These are phyloP conservation scores for Sporothrix inflata DNA, from an alignment of 2,329 filamentous ascomycete genomes.

Conservation along the genomic window DNA sequence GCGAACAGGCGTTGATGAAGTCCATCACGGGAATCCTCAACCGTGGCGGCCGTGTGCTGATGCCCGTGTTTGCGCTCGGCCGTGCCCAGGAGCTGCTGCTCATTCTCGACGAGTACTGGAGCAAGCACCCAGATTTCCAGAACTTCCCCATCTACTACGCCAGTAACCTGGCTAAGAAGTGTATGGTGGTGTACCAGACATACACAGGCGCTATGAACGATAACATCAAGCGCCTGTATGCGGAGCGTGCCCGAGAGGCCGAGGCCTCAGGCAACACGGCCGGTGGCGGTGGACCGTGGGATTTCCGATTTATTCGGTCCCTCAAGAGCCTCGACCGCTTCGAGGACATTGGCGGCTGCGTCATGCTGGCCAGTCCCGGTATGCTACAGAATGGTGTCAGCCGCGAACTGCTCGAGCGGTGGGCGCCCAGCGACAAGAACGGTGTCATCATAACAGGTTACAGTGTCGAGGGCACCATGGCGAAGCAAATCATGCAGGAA, in stretches of 20 bases:
- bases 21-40: slow-evolving; percentile 90
- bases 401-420: slow-evolving; percentile 87
- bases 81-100: slow-evolving; percentile 91
- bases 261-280: slow-evolving; percentile 76
- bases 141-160: slow-evolving; percentile 97
- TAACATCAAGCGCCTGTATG: slow-evolving; percentile 95
- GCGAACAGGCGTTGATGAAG: slow-evolving; percentile 94
- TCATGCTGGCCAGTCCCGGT: slow-evolving; percentile 96
- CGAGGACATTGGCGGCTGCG: slow-evolving; percentile 91
- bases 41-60: slow-evolving; percentile 85
- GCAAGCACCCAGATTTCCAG: slow-evolving; percentile 82
- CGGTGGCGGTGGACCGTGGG: slow-evolving; percentile 87
- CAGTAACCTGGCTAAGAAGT: slow-evolving; percentile 90
- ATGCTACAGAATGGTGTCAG: slow-evolving; percentile 98
- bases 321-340: slow-evolving; percentile 93
- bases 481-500: slow-evolving; percentile 91
- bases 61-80: slow-evolving; percentile 94
- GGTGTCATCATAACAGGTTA: slow-evolving; percentile 99
- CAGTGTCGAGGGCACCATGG: slow-evolving; percentile 98
- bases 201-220: slow-evolving; percentile 99
- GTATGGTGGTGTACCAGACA: slow-evolving; percentile 98
- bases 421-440: slow-evolving; percentile 95
- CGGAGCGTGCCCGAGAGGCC: slow-evolving; percentile 87
- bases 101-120: slow-evolving; percentile 97
- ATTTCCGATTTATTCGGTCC: slow-evolving; percentile 91